phyloP scores from a whole-genome alignment of 2,329 filamentous ascomycete genomes.

The Pseudocercospora crystallina region DNA sequence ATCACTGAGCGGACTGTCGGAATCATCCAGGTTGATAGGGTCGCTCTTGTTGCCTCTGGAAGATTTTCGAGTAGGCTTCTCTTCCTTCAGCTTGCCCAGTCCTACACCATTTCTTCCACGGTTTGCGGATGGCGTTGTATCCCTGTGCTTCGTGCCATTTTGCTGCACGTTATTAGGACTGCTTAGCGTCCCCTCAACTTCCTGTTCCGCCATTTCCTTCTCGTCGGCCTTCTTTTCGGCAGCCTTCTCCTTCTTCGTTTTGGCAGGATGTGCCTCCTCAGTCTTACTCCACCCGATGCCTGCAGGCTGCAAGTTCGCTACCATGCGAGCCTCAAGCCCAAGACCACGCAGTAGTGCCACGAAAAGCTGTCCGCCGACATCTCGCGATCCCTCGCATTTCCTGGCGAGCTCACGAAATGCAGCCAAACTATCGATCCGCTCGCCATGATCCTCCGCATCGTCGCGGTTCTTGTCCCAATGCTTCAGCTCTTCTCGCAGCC shows the following conservation, averaged over 20 bases:
- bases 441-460: conserved; percentile 69
- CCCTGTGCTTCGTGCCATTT: conserved; percentile 18
- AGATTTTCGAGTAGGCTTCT: conserved; percentile 29
- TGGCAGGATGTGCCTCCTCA: conserved; percentile 68
- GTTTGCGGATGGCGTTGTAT: background rate
- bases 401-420: conserved; percentile 70
- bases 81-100: conserved; percentile 4
- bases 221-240: conserved; percentile 10
- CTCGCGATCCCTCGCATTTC: conserved; percentile 75
- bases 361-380: conserved; percentile 86
- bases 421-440: conserved; percentile 65
- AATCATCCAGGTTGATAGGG: conserved; percentile 49
- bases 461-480: conserved; percentile 64
- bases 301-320: conserved; percentile 79
- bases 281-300: conserved; percentile 89
- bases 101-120: no score
- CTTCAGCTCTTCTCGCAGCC: conserved; percentile 71
- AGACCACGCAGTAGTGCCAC: conserved; percentile 79
- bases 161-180: conserved; percentile 16
- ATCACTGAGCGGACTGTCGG: conserved; percentile 48
- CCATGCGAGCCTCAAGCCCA: conserved; percentile 77
- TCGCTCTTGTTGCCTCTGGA: conserved; percentile 33
- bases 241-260: conserved; percentile 32
- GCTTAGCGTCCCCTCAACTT: background rate
- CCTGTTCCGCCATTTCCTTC: conserved; percentile 8